Percentiles rank a stretch among this genome's conserved stretches.
Conservation (phyloP, 2,329 filamentous ascomycete genomes). For the Cryoendolithus antarcticus region DNA sequence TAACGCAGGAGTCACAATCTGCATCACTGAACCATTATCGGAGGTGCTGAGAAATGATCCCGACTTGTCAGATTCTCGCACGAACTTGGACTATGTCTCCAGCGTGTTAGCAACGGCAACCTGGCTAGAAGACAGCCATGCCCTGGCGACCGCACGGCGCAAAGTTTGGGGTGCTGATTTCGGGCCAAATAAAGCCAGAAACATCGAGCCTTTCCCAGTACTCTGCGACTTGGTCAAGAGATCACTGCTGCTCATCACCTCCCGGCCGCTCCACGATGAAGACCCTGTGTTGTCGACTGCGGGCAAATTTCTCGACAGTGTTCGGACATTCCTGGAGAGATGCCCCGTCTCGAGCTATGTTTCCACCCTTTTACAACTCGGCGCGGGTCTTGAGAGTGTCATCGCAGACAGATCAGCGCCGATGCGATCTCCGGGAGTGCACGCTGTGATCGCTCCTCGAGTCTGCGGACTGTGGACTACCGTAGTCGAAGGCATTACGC, state of each 20-base stretch:
- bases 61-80: no score
- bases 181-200: slow-evolving; percentile 20
- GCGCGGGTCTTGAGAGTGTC: slow-evolving; percentile 1
- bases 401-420: neutral
- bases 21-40: slow-evolving; percentile 46
- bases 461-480: neutral
- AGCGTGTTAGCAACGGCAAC: slow-evolving; percentile 13
- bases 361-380: slow-evolving; percentile 17
- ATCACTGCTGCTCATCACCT: slow-evolving; percentile 30
- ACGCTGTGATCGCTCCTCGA: neutral
- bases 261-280: no score
- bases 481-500: slow-evolving; percentile 20
- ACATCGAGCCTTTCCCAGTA: slow-evolving; percentile 50
- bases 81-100: neutral
- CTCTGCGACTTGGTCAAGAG: slow-evolving; percentile 50
- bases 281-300: no score
- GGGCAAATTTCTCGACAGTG: no score
- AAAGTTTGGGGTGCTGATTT: slow-evolving; percentile 51
- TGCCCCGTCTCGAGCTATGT: no score
- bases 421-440: neutral
- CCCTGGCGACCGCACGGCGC: slow-evolving; percentile 52
- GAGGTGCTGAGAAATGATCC: slow-evolving; percentile 3
- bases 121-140: slow-evolving; percentile 48
- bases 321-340: no score
- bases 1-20: slow-evolving; percentile 52